Evolutionary conservation across 2,329 filamentous ascomycete species (phyloP).

Genomic region (Pleomassaria siparia): DNA sequence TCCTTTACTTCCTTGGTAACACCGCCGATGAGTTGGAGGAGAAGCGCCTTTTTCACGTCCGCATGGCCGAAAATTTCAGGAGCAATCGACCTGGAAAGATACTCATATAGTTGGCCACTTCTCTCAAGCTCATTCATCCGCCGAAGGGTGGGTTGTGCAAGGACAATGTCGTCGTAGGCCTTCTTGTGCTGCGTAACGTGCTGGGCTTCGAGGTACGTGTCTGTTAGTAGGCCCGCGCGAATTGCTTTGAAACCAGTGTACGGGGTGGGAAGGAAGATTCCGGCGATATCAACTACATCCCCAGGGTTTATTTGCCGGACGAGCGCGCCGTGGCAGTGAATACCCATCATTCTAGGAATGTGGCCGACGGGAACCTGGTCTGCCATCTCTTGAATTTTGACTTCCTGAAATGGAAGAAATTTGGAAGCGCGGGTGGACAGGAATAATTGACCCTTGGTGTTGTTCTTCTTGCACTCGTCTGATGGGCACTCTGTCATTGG

Average conservation of each 20-base stretch:
- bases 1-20: slow-evolving; percentile 96
- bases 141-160: slow-evolving; percentile 76
- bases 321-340: slow-evolving; percentile 85
- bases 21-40: slow-evolving; percentile 93
- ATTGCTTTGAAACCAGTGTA: slow-evolving; percentile 99
- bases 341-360: slow-evolving; percentile 86
- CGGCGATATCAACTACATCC: slow-evolving; percentile 89
- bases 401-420: slow-evolving; percentile 95
- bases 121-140: slow-evolving; percentile 84
- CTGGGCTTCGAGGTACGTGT: slow-evolving; percentile 95
- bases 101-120: slow-evolving; percentile 92
- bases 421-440: slow-evolving; percentile 95
- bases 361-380: slow-evolving; percentile 98
- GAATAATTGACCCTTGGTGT: slow-evolving; percentile 90
- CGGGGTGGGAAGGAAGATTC: slow-evolving; percentile 93
- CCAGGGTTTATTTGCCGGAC: slow-evolving; percentile 88
- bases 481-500: slow-evolving; percentile 87
- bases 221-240: slow-evolving; percentile 90
- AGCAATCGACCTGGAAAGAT: slow-evolving; percentile 91
- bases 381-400: slow-evolving; percentile 99
- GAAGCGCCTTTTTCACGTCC: slow-evolving; percentile 95
- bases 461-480: slow-evolving; percentile 84
- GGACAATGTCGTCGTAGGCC: slow-evolving; percentile 87
- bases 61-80: slow-evolving; percentile 96
- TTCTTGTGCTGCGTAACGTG: slow-evolving; percentile 96